Conservation (phyloP, 148 eudicot genomes). For the Diospyros lotus region DNA sequence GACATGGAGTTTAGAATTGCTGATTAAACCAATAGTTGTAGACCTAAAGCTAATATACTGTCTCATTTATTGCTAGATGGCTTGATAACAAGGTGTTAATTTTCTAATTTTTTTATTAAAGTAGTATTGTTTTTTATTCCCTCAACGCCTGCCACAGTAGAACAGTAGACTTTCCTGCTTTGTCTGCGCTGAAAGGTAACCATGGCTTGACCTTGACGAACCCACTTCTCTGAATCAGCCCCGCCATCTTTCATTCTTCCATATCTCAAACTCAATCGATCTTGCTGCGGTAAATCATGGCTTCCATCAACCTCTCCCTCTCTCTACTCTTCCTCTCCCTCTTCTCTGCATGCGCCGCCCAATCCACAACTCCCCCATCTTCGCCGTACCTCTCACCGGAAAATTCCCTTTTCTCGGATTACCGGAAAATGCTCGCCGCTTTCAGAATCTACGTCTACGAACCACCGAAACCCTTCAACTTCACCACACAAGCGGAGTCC, state of each 20-base stretch:
- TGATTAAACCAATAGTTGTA: too few relatives aligned
- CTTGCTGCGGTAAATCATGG: slow-evolving; percentile 17
- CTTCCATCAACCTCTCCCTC: slow-evolving; percentile 14
- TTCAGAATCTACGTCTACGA: slow-evolving; percentile 67
- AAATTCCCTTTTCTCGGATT: slow-evolving; percentile 40
- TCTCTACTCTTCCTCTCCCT: slow-evolving; percentile 21
- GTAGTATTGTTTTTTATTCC: too few relatives aligned
- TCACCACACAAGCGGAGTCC: slow-evolving; percentile 36
- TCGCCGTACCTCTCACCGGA: slow-evolving; percentile 47
- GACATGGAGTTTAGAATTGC: too few relatives aligned
- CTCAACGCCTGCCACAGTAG: too few relatives aligned
- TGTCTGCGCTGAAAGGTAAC: too few relatives aligned
- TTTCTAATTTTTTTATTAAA: too few relatives aligned
- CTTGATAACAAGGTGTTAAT: too few relatives aligned
- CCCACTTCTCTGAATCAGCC: not conserved
- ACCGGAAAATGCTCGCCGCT: slow-evolving; percentile 46
- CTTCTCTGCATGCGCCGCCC: slow-evolving; percentile 15
- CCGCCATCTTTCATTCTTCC: not conserved
- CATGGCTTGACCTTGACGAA: too few relatives aligned
- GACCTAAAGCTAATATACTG: too few relatives aligned
- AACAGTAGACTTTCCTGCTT: too few relatives aligned
- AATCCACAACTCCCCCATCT: not conserved
- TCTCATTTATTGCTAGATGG: too few relatives aligned
- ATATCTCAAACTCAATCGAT: not conserved
- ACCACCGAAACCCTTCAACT: slow-evolving; percentile 17